A percentile compares a stretch with the other conserved stretches of the same genome.
These are phyloP conservation scores for Daldinia vernicosa DNA, from an alignment of 495 filamentous ascomycete species.

Conservation along the genomic window DNA sequence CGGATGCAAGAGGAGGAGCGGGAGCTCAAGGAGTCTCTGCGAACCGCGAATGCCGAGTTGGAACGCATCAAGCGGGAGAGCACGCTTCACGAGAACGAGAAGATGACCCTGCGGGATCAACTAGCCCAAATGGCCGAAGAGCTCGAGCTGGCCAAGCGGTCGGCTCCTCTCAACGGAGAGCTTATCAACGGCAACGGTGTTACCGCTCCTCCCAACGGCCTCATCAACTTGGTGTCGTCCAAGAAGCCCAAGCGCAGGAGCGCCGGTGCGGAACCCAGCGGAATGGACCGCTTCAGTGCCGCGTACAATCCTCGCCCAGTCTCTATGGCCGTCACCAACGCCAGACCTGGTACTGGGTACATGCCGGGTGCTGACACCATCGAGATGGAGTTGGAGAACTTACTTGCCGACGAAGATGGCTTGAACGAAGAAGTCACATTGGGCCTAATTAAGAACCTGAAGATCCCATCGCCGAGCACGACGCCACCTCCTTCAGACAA, in stretches of 20 bases:
- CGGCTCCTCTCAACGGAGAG: constrained; percentile 71
- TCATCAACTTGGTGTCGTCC: constrained; percentile 95
- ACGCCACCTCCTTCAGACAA: constrained; percentile 93
- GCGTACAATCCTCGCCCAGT: constrained; percentile 94
- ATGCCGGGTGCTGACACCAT: constrained; percentile 85
- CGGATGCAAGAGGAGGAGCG: constrained; percentile 92
- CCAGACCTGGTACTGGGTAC: constrained; percentile 71
- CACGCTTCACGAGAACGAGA: constrained; percentile 80
- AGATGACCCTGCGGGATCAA: constrained; percentile 82
- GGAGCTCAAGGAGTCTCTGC: constrained; percentile 78
- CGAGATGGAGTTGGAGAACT: constrained; percentile 89
- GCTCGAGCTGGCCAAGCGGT: constrained; percentile 82
- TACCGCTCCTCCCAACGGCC: constrained; percentile 69
- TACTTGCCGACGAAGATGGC: constrained; percentile 93
- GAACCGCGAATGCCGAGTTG: constrained; percentile 77
- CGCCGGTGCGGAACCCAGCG: constrained; percentile 85
- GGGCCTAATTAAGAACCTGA: constrained; percentile 94
- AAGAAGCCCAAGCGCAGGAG: constrained; percentile 98
- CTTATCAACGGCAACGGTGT: constrained; percentile 69
- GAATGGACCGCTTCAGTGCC: constrained; percentile 85
- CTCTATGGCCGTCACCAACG: constrained; percentile 82
- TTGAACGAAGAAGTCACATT: constrained; percentile 96
- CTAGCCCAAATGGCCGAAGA: constrained; percentile 91
- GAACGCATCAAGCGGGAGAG: constrained; percentile 75
- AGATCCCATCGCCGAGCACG: constrained; percentile 86